Evolutionary conservation across 495 filamentous ascomycete species (phyloP).

Genomic region (Penicillium diatomitis): DNA sequence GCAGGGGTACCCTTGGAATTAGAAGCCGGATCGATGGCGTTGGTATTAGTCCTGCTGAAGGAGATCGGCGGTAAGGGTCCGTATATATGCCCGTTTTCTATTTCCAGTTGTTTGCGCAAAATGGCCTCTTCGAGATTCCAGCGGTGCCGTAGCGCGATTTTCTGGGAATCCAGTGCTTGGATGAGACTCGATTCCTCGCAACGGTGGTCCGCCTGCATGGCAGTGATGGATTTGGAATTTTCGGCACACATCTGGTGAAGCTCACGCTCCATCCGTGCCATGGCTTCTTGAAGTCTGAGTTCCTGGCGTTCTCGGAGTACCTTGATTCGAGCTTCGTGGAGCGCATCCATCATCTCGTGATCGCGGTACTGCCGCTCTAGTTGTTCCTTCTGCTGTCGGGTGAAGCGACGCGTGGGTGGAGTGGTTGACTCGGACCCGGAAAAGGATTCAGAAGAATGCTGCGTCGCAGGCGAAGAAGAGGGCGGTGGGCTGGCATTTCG

Average conservation of each 20-base stretch:
- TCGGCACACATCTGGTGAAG: constrained; percentile 44
- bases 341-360: constrained; percentile 58
- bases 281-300: constrained; percentile 55
- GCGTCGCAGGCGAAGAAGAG: constrained; percentile 12
- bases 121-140: constrained; percentile 62
- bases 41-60: constrained; percentile 18
- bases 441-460: constrained; percentile 17
- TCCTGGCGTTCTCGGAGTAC: constrained; percentile 71
- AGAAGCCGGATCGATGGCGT: constrained; percentile 20
- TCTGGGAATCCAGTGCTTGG: constrained; percentile 41
- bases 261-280: constrained; percentile 56
- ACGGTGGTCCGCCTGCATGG: constrained; percentile 44
- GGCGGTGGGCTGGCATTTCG: constrained; percentile 42
- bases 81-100: constrained; percentile 37
- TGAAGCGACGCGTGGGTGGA: constrained; percentile 22
- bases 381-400: constrained; percentile 41
- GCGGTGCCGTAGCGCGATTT: constrained; percentile 38
- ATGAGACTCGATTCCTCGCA: constrained; percentile 43
- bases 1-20: constrained; percentile 1
- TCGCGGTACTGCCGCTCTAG: constrained; percentile 62
- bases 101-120: constrained; percentile 49
- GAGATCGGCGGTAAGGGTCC: constrained; percentile 37
- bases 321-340: constrained; percentile 67
- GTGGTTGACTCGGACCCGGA: constrained; percentile 11
- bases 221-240: constrained; percentile 41